A percentile compares a stretch with the other conserved stretches of the same genome.
These are phyloP conservation scores for Fraxinus platypoda DNA, from an alignment of 305 asterid genomes.

Conservation along the genomic window DNA sequence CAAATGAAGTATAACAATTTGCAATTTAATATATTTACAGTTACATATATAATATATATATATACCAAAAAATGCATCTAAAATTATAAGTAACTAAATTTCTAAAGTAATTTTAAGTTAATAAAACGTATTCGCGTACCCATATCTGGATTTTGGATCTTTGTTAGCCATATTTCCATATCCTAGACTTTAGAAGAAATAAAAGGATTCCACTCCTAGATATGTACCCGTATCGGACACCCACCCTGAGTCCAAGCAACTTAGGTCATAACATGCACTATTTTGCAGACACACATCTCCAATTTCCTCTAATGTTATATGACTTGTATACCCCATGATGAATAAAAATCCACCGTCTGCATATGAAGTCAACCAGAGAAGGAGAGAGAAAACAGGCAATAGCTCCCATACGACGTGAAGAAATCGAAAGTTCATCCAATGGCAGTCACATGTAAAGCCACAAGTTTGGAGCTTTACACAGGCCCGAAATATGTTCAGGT, in stretches of 20 bases:
- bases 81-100: neutral
- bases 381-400: neutral
- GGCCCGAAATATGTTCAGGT: neutral
- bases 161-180: neutral
- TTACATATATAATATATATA: neutral
- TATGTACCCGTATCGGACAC: neutral
- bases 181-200: neutral
- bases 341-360: neutral
- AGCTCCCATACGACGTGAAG: neutral
- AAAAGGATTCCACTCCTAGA: neutral
- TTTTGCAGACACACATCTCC: neutral
- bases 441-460: neutral
- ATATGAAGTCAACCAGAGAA: neutral
- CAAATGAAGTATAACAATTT: neutral
- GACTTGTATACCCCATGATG: neutral
- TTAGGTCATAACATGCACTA: neutral
- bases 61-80: neutral
- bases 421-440: neutral
- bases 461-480: neutral
- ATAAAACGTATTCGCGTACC: neutral
- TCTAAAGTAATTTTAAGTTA: neutral
- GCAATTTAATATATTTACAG: neutral
- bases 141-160: neutral
- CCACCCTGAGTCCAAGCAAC: neutral
- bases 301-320: neutral